phyloP scores from a whole-genome alignment of 768 basidiomycete genomes.

The Fibroporia radiculosa region DNA sequence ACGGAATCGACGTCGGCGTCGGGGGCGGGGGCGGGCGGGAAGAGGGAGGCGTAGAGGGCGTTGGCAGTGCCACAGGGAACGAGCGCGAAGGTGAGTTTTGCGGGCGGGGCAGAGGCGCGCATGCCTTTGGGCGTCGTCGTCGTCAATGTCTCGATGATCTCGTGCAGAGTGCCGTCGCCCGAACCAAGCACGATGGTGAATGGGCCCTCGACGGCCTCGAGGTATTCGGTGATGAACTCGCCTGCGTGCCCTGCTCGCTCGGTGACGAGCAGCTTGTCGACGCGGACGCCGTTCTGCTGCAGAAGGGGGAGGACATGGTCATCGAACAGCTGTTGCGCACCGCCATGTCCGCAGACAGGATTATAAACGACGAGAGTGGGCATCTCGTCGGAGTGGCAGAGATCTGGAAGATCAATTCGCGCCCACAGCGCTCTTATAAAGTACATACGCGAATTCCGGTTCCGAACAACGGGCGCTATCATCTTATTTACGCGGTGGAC shows the following conservation, averaged over 20 bases:
- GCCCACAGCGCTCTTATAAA: too few species aligned
- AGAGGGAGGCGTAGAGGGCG: conserved; percentile 77
- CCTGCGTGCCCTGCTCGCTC: conserved; percentile 49
- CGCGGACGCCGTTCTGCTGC: conserved; percentile 25
- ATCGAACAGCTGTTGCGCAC: conserved; percentile 48
- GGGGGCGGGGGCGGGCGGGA: conserved; percentile 40
- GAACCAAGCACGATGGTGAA: conserved; percentile 59
- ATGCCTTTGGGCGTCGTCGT: background rate
- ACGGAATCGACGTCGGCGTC: conserved; percentile 17
- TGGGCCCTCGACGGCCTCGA: conserved; percentile 25
- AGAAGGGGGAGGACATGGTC: conserved; percentile 62
- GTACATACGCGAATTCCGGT: too few species aligned
- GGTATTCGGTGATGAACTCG: conserved; percentile 30
- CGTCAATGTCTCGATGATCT: conserved; percentile 62
- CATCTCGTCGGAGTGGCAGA: too few species aligned
- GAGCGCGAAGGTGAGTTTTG: conserved; percentile 36
- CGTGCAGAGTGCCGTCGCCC: conserved; percentile 91
- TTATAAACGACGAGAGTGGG: conserved; percentile 64
- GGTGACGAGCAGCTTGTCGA: conserved; percentile 41
- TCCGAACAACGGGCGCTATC: too few species aligned
- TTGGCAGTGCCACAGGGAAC: conserved; percentile 90
- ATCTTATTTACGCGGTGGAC: too few species aligned
- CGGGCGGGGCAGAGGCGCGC: conserved; percentile 5
- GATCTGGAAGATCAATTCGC: too few species aligned
- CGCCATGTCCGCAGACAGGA: conserved; percentile 59